A percentile compares a stretch with the other conserved stretches of the same genome.
Evolutionary conservation across 2,329 filamentous ascomycete species (phyloP).

Genomic region (Hypoxylon rubiginosum): DNA sequence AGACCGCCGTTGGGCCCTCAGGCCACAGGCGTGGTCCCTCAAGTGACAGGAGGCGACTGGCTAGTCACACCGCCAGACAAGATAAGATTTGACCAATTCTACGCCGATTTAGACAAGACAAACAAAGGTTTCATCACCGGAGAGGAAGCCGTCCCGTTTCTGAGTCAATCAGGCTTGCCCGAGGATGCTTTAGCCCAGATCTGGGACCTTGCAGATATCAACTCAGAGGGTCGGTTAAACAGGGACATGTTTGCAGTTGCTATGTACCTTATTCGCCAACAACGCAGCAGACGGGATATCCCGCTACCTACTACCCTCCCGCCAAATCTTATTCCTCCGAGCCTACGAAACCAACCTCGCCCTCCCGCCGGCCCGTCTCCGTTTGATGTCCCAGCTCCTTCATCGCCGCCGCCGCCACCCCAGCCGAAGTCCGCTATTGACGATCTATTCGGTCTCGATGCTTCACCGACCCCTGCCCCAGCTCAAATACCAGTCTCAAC

Average conservation of each 20-base stretch:
- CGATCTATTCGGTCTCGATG: slow-evolving; percentile 92
- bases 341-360: slow-evolving; percentile 76
- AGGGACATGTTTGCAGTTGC: slow-evolving; percentile 96
- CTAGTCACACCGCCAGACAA: slow-evolving; percentile 87
- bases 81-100: slow-evolving; percentile 87
- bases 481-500: slow-evolving; percentile 76
- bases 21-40: slow-evolving; percentile 53
- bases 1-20: slow-evolving; percentile 63
- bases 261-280: slow-evolving; percentile 96
- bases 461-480: slow-evolving; percentile 68
- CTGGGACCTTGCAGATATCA: slow-evolving; percentile 97
- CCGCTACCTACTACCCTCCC: slow-evolving; percentile 83
- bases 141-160: slow-evolving; percentile 93
- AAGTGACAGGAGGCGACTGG: slow-evolving; percentile 73
- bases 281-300: slow-evolving; percentile 77
- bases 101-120: slow-evolving; percentile 83
- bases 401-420: slow-evolving; percentile 55
- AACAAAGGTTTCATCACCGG: slow-evolving; percentile 89
- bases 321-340: slow-evolving; percentile 85
- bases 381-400: slow-evolving; percentile 61
- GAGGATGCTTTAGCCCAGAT: slow-evolving; percentile 94
- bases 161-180: slow-evolving; percentile 89
- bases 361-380: slow-evolving; percentile 64
- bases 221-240: slow-evolving; percentile 86
- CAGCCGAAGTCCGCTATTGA: slow-evolving; percentile 86